Base-by-base conservation (phyloP, 352 stramenopile genomes). In the Phytopythium delawarense region DNA sequence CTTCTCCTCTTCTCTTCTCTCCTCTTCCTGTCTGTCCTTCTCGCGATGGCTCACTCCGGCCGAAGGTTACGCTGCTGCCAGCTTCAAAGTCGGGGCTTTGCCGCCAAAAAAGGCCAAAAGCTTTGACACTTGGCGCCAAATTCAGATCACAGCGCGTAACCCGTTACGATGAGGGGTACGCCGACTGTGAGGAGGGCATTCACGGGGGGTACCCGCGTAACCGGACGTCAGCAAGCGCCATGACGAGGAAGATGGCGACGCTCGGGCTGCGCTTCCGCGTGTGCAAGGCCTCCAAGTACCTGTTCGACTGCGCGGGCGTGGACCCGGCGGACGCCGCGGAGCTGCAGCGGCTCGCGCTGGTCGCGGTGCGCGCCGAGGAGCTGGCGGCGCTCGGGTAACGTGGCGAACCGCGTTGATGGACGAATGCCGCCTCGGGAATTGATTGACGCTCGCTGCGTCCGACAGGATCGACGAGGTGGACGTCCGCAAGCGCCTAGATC, bases 251-350 rank as follows among this genome's bases (percentile, higher is more conserved):
- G 30, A 5, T 16, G 49, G 37, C 32, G 57, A 1, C 37, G 34
- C 8, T 15, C 39, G 72, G 68, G 66, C 58, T 87, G 46, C 72
- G 62, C 25, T 84, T 91, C 57, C 74, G 67, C 48, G 79, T 92
- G 48, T 75, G 75, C 67, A 92, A 92, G 66, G 83, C 75, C 49
- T 76, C 77, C 61, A 78, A 78, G 63, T 88, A 81, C 60, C 71
- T 86, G 44, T 92, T 92, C 62, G 75, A 88, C 42, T 89, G 78
- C 46, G 62, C 72, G n/a, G 67, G 66, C 42, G 59, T 64, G 28
- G 59, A 59, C 13, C 34, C 20, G 21, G 56, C 7, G 35, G 54
- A 18, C 23, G 44, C 13, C 49, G 51, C 21, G n/a, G 49, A 65
- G 34, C 64, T 63, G 15, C 61, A 55, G 7, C 45, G 46, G 12